Evolutionary conservation across 2,329 filamentous ascomycete species (phyloP), one percentile per base, ranked within the genome.

Genomic region (Botrytis fragariae): DNA sequence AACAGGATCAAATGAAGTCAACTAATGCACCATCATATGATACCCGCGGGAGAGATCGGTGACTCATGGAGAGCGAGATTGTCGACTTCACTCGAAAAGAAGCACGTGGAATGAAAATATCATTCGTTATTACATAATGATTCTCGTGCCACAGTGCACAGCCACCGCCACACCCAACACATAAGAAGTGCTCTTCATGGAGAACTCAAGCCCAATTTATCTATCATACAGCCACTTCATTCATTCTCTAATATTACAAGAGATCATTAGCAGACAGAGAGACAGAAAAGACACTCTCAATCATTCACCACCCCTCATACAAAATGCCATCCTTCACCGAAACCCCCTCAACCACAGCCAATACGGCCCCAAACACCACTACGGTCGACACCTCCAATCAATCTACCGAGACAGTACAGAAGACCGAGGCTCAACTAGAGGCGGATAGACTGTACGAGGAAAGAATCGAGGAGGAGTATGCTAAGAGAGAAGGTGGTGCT

Each of bases 401-500:
- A 35, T 37, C 62, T 12, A 67, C 62, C 22, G n/a, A 68, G 9
- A 35, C 73, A 16, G 22, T 29, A 25, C 68, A 71, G 51, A 75
- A 67, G 22, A 72, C 65, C 42, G 75, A 75, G 16, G 72, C 72
- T n/a, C 63, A 75, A 37, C 68, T 74, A 39, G 74, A 60, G 35
- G 74, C 74, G 1, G 74, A 75, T n/a, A 74, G 74, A 45, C 37
- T 75, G 20, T 76, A 76, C 29, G 75, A 76, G 62, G 75, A 76
- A 48, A 65, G 65, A 18, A 75, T 76, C 5, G 75, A 76, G 69
- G 75, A 76, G 61, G 75, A 76, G 37, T 76, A 76, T 73, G 74
- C 74, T 9, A 76, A 76, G 65, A 70, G 75, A n/a, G 75, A 76
- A 61, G 75, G 75, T 10, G 75, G 75, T 60, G 75, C 76, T 83